Evolutionary conservation across 441 rosid genomes (phyloP), one percentile per base, ranked within the genome.

Genomic region (Croton setiger): DNA sequence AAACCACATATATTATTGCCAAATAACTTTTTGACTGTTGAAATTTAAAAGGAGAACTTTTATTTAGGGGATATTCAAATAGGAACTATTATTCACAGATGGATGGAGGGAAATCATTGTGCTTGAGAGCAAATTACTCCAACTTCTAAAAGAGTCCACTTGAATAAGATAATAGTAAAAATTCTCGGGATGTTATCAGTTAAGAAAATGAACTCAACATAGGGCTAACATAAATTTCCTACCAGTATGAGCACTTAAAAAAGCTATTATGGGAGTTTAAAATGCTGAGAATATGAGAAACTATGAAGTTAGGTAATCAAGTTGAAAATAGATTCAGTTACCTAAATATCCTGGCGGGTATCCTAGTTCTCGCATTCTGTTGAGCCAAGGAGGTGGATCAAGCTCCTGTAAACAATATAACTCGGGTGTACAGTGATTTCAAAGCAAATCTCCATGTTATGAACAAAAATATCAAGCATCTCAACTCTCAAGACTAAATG

Each of bases 311-410:
- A 35, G 48, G 63, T 36, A 27, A 41, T 9, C 63, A 47, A 67
- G 65, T 60, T n/a, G n/a, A n/a, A n/a, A 14, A 23, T 48, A 18
- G 47, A 59, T 41, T 59, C 35, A 44, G 47, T 67, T 80, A 91
- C 99, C 96, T 78, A 89, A 79, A 78, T 96, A 93, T 75, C 99
- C 99, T 0, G 94, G 98, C 10, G 99, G 98, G 72, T 96, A 96
- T 15, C 98, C 99, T 78, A 96, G 76, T 77, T 96, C 97, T 73
- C 89, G 85, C 98, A 96, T 96, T 78, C 96, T 89, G 80, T 84
- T 68, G 68, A 93, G 96, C 98, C 97, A 96, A 18, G 99, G 99
- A 52, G 98, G 99, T 70, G 99, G 98, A 77, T 96, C 98, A 12
- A 91, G 86, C 78, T 91, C 98, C 98, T 96, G 77, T 18, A 72